Base-by-base conservation (phyloP, 164 flowering plant genomes). In the Akebia trifoliata region DNA sequence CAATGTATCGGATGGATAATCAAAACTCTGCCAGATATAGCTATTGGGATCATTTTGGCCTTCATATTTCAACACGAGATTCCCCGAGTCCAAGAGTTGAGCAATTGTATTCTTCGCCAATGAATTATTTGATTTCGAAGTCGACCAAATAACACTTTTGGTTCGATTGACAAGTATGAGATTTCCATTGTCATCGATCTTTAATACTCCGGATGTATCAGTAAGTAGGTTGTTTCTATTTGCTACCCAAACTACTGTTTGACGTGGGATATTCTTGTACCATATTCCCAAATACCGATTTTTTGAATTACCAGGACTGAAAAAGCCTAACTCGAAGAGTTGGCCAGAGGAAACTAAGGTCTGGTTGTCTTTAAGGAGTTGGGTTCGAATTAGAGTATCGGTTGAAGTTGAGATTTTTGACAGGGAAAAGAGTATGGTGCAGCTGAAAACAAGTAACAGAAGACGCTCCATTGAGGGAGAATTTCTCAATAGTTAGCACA, bases 21-120 rank as follows among this genome's bases (percentile, higher is more conserved):
- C 56, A 52, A 52, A 52, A 15, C 56, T 52, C 56, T 52, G 38
- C 40, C 39, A 52, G 9, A 52, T 17, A 32, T 29, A 52, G n/a
- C 42, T 35, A 9, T 52, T 21, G 24, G 24, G 15, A 18, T 52
- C 56, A n/a, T 50, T 32, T 10, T 32, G n/a, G 3, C 8, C 0
- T 50, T 31, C 24, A 6, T 31, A 50, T 50, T 31, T 52, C 4
- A 52, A 2, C 7, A 52, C 40, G 24, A 52, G 56, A 18, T 52
- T 52, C 18, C 56, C 56, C 17, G 24, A 2, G 11, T 52, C 56
- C 39, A 32, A 6, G 4, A 52, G 40, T 40, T 32, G 40, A 32
- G 28, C 56, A 52, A 34, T 15, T 17, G 38, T 12, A 17, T 31
- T 8, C 3, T 8, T n/a, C 37, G 6, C 54, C 10, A 10, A 12